Evolutionary conservation across 2,329 filamentous ascomycete genomes (phyloP), one percentile per base, ranked within the genome.

Genomic region (Fusarium lateritium): DNA sequence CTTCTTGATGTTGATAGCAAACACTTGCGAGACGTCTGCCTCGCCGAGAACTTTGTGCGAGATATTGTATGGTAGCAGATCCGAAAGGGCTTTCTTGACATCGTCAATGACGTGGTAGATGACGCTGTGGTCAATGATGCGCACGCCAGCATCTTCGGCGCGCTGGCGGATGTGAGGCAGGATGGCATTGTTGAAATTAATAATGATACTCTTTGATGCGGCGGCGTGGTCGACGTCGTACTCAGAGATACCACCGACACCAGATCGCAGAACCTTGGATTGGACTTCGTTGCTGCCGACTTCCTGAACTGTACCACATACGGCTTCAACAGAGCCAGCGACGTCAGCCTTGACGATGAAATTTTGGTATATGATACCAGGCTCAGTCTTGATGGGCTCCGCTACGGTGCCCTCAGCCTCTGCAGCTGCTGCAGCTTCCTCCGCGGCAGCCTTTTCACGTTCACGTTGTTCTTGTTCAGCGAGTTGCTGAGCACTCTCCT

Each of bases 341-440:
- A 98, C 96, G 74, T 99, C 96, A 55, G 91, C 94, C 80, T 97
- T 97, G 81, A 99, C 85, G 61, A 96, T 89, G 79, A 98, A 96
- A 73, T 92, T 92, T 47, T 97, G 86, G 17, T 86, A 81, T 51
- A 84, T 83, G 9, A 85, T 79, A 10, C 84, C 83, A 34, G 78
- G 73, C 26, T 81, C 80, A 2, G 78, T 75, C 4, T 77, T 73
- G 47, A 79, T 82, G 26, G 79, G 81, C 7, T 78, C 77, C 0
- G 76, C 83, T 45, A 80, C 82, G 3, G 76, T 73, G 10, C 78
- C 80, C 4, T 73, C 73, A 3, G 76, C 78, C 36, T 79, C 78
- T 36, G 77, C 79, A 6, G 77, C 77, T 2, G 77, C 77, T 0
- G 77, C 78, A 4, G 74, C 77, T 11, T 76, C 79, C 11, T 79